Conservation (phyloP, 129 eudicot species). For the Cynara cardunculus region DNA sequence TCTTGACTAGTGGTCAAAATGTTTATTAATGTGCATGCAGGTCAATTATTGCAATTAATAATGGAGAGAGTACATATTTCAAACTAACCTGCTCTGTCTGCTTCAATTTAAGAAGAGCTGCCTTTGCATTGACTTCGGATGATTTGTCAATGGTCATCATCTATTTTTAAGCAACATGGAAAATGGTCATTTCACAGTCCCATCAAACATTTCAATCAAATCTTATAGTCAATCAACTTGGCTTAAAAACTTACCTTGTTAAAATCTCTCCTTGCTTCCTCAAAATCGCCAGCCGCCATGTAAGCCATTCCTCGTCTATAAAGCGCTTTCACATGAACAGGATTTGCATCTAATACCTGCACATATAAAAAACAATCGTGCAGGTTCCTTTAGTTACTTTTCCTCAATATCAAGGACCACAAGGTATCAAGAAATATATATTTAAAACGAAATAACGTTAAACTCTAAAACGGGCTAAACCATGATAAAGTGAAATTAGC, state of each 20-base stretch:
- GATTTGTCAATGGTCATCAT: constrained; percentile 87
- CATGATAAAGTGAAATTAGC: not conserved
- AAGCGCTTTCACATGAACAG: constrained; percentile 91
- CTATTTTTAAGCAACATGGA: constrained; percentile 31
- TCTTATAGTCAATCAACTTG: not conserved
- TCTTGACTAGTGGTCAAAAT: not conserved
- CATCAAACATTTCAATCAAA: not conserved
- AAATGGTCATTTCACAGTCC: not conserved
- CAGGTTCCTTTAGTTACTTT: not conserved
- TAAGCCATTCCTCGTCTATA: constrained; percentile 99
- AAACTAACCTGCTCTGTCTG: constrained; percentile 79
- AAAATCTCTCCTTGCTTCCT: constrained; percentile 86
- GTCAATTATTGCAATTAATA: not conserved
- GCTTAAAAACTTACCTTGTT: constrained; percentile 48
- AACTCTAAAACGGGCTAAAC: too few relatives aligned
- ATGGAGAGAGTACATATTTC: not conserved
- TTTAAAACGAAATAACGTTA: not conserved
- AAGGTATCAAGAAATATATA: not conserved
- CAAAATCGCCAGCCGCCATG: constrained; percentile 84
- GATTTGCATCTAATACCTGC: constrained; percentile 85
- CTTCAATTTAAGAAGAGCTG: constrained; percentile 80
- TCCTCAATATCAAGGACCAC: not conserved
- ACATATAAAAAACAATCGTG: constrained; percentile 4
- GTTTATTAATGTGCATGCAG: not conserved
- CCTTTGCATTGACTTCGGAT: constrained; percentile 80